Evolutionary conservation across 306 rosid genomes (phyloP), one percentile per base, ranked within the genome.

Genomic region (Sechiopsis laciniata): DNA sequence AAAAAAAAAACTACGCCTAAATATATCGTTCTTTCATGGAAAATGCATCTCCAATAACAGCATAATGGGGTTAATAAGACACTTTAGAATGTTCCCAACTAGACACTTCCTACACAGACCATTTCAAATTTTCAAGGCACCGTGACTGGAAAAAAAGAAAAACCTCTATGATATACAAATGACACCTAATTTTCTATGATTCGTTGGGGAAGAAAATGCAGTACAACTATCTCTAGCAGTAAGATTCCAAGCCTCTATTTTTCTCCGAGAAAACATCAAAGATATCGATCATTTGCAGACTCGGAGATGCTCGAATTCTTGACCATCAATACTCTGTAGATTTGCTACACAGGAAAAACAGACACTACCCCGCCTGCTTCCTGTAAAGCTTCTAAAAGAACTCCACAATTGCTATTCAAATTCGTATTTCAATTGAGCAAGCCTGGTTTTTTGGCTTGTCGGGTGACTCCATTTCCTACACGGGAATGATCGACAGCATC

Each of bases 381-480:
- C 74, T 24, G 74, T 8, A 22, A 24, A 14, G 17, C 8, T 69
- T 69, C 5, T 0, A 21, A 48, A 5, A 50, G 74, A 48, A 11
- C 19, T 24, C 57, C 56, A 48, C 21, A 20, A 48, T 48, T 22
- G 58, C 8, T 15, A 45, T 16, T 74, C 78, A 51, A 74, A 61
- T 79, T 80, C 68, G 77, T 78, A 67, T 75, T 71, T 79, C 74
- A 71, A 73, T 77, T 75, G 73, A 73, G 79, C 74, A 72, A 63
- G 68, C 81, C 80, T 74, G 76, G 59, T 67, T 79, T 85, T 48
- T 65, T 70, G 15, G 82, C n/a, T 73, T 52, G 79, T 77, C 60
- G 79, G 84, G 80, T 52, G 80, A 83, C 85, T 2, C 92, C 92
- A 76, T 89, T 94, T 85, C 89, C 92, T 85, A 81, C 96, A 15